These are phyloP conservation scores for Polyplosphaeria fusca DNA, from an alignment of 495 filamentous ascomycete species.

Conservation along the genomic window DNA sequence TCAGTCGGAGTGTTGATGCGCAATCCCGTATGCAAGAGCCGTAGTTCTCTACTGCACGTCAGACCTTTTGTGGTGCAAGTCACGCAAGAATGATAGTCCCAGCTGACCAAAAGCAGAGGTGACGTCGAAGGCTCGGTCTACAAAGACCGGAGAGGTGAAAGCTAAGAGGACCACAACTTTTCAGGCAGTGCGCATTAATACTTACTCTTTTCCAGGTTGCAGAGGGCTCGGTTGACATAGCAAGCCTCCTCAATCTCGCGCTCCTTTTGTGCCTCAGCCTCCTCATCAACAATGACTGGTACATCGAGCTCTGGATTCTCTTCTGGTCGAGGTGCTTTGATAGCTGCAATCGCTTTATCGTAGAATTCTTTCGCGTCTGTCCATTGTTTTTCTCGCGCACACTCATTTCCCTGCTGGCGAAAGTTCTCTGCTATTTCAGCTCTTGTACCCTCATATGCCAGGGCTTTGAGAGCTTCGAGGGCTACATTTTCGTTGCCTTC, in stretches of 20 bases:
- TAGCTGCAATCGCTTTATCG: slow-evolving; percentile 69
- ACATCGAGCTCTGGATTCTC: slow-evolving; percentile 43
- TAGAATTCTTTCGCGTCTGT: slow-evolving; percentile 89
- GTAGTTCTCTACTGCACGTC: slow-evolving; percentile 62
- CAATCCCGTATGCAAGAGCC: slow-evolving; percentile 79
- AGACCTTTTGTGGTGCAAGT: neutral
- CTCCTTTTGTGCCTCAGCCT: slow-evolving; percentile 55
- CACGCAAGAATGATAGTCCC: too few species aligned
- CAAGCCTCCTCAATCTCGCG: slow-evolving; percentile 66
- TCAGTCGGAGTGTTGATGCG: slow-evolving; percentile 71
- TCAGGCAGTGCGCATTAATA: slow-evolving; percentile 1
- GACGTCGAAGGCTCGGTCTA: neutral
- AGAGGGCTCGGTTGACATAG: slow-evolving; percentile 81
- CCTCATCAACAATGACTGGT: slow-evolving; percentile 44
- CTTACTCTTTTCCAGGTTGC: slow-evolving; percentile 72
- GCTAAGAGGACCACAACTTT: neutral
- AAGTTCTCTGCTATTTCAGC: slow-evolving; percentile 75
- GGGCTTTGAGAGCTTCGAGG: slow-evolving; percentile 79
- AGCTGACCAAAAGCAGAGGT: neutral
- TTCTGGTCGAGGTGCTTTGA: slow-evolving; percentile 51
- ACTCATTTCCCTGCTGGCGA: slow-evolving; percentile 87
- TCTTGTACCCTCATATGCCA: slow-evolving; percentile 88
- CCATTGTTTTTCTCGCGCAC: slow-evolving; percentile 69
- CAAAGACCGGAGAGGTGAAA: neutral
- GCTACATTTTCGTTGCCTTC: slow-evolving; percentile 61